Evolutionary conservation across 2,329 filamentous ascomycete species (phyloP).

Genomic region (Neodidymelliopsis sp.): DNA sequence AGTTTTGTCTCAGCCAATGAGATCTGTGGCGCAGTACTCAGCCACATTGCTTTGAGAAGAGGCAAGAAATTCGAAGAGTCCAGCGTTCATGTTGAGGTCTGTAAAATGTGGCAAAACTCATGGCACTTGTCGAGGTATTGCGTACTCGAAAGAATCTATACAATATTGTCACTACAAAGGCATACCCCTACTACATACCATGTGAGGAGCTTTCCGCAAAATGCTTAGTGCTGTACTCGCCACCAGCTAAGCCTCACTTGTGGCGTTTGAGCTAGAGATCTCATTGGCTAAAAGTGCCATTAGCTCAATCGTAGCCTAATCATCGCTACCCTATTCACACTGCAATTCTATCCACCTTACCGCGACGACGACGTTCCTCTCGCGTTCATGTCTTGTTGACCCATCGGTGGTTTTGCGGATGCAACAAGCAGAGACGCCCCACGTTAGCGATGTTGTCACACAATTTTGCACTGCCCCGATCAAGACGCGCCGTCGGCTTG

Average conservation of each 20-base stretch:
- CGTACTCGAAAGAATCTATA: too few species aligned
- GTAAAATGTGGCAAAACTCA: too few species aligned
- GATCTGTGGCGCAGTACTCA: too few species aligned
- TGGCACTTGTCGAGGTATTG: too few species aligned
- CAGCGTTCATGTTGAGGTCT: too few species aligned
- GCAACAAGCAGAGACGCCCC: not conserved
- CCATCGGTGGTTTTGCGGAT: not conserved
- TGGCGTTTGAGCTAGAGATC: not conserved
- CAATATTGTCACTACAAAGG: too few species aligned
- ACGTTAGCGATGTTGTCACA: conserved; percentile 6
- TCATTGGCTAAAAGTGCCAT: not conserved
- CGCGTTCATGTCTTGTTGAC: not conserved
- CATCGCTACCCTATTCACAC: not conserved
- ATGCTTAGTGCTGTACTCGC: too few species aligned
- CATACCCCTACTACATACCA: too few species aligned
- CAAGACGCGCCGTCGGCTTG: conserved; percentile 14
- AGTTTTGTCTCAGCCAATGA: too few species aligned
- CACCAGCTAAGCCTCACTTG: not conserved
- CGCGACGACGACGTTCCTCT: not conserved
- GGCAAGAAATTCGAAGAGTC: too few species aligned
- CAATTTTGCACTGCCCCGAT: conserved; percentile 16
- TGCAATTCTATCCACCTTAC: not conserved
- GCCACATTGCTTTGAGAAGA: too few species aligned
- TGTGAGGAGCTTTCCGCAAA: too few species aligned
- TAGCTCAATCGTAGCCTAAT: conserved; percentile 1